Evolutionary conservation across 352 stramenopile species (phyloP), one percentile per base, ranked within the genome.

Genomic region (Pythium chondricola): DNA sequence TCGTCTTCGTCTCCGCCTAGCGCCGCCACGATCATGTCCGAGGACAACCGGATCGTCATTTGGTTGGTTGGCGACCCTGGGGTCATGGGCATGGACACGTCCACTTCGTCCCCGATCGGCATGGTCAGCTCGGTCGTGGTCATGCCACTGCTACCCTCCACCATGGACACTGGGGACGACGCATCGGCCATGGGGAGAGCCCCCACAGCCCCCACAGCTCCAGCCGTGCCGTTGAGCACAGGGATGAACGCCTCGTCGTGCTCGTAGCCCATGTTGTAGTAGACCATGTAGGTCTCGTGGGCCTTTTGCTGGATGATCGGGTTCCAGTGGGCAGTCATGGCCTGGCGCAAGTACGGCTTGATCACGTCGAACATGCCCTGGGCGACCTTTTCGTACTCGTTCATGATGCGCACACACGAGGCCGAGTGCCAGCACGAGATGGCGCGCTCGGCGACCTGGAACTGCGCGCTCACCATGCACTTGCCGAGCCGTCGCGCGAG

Each of bases 221-320:
- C 29, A 9, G 13, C 22, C 14, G 14, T n/a, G 17, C 39, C 52
- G 29, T 58, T 63, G 20, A 60, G 11, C 30, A 47, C 43, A 14
- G 61, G 61, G 36, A 67, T 31, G 33, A 74, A 50, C 44, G 44
- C 50, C 25, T 86, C 76, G 47, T 88, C 82, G 18, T 59, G 86
- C 57, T 91, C 82, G 66, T 93, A 93, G 20, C 82, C 82, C 82
- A 93, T 93, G 60, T 93, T 93, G 72, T 93, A 93, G 46, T 93
- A 93, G 51, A 88, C 71, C 39, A 78, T 89, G 55, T 93, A 93
- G 44, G 82, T 88, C 52, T 89, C 79, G 31, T 86, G 79, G 27
- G 76, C 76, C 58, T 90, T 90, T 50, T 91, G 79, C 61, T 91
- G 82, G 46, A 89, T 93, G 30, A 91, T 64, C 33, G 65, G 66